Conservation (phyloP, 768 basidiomycete genomes). For the Xerocomus brunneocitrinus region DNA sequence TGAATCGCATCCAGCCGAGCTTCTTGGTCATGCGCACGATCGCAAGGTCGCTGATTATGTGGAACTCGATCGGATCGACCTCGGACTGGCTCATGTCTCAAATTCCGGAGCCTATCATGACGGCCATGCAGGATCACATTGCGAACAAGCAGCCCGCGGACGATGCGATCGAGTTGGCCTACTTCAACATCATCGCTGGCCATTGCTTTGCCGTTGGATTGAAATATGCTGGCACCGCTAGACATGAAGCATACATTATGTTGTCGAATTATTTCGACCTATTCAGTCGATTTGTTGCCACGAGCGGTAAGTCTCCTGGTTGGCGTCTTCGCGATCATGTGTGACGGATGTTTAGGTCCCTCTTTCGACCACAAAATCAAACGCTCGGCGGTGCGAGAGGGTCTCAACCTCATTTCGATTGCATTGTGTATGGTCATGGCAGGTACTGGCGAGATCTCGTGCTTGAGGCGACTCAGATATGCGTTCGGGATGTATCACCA, state of each 20-base stretch:
- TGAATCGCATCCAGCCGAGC: constrained; percentile 86
- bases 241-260: constrained; percentile 81
- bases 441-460: constrained; percentile 91
- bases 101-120: constrained; percentile 62
- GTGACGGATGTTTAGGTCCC: constrained; percentile 42
- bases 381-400: constrained; percentile 81
- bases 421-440: constrained; percentile 94
- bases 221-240: constrained; percentile 92
- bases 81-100: constrained; percentile 68
- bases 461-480: constrained; percentile 80
- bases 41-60: constrained; percentile 77
- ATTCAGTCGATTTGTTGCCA: constrained; percentile 66
- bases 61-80: constrained; percentile 70
- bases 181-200: constrained; percentile 87
- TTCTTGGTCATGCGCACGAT: constrained; percentile 81
- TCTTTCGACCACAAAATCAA: constrained; percentile 87
- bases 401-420: constrained; percentile 82
- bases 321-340: neutral
- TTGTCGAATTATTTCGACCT: constrained; percentile 79
- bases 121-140: constrained; percentile 51
- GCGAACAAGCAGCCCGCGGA: constrained; percentile 47
- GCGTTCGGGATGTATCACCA: constrained; percentile 83
- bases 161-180: constrained; percentile 80
- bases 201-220: constrained; percentile 89
- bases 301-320: constrained; percentile 48